These are phyloP conservation scores for Rhododendron kiyosumense DNA, from an alignment of 148 eudicot species.

Conservation along the genomic window DNA sequence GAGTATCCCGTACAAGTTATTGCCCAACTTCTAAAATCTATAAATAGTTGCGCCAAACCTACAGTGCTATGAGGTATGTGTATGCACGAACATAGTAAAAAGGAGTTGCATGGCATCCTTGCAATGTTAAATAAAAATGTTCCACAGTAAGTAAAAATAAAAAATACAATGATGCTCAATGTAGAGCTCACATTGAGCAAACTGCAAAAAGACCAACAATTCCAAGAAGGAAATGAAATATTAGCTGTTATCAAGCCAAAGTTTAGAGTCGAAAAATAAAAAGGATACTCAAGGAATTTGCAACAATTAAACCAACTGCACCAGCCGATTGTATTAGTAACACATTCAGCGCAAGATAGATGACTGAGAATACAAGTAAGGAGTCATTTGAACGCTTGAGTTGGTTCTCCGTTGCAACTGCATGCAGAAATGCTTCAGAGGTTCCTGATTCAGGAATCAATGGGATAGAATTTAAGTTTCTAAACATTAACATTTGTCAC, in stretches of 20 bases:
- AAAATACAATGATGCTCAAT: neutral
- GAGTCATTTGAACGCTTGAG: slow-evolving; percentile 86
- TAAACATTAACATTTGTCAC: neutral
- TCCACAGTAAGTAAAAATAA: neutral
- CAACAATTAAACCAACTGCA: slow-evolving; percentile 84
- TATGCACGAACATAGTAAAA: neutral
- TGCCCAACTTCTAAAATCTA: neutral
- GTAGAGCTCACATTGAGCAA: neutral
- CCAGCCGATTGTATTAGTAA: slow-evolving; percentile 81
- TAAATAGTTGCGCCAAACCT: neutral
- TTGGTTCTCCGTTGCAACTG: slow-evolving; percentile 82
- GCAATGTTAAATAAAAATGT: neutral
- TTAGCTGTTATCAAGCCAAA: neutral
- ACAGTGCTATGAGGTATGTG: neutral
- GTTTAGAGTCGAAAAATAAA: neutral
- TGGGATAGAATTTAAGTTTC: neutral
- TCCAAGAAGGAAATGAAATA: neutral
- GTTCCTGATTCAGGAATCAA: slow-evolving; percentile 63
- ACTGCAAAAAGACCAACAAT: neutral
- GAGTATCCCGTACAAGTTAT: neutral
- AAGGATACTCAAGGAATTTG: slow-evolving; percentile 98
- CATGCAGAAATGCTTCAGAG: slow-evolving; percentile 95
- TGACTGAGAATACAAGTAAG: slow-evolving; percentile 68
- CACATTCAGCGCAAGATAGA: slow-evolving; percentile 70
- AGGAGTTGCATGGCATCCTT: neutral